Evolutionary conservation across 257 asterid genomes (phyloP).

Genomic region (Sherardia arvensis): DNA sequence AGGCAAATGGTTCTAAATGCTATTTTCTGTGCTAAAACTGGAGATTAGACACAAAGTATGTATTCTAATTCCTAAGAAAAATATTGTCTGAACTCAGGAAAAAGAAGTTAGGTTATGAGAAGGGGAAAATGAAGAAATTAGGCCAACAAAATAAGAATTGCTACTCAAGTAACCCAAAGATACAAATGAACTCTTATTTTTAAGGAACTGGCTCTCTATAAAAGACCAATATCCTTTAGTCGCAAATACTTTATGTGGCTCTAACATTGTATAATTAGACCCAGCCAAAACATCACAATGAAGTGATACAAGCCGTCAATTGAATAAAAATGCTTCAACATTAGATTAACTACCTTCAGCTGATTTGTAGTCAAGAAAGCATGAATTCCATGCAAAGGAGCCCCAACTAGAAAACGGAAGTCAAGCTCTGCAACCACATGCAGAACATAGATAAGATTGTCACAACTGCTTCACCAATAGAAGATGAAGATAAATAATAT

Average conservation of each 20-base stretch:
- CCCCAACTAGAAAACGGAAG: conserved; percentile 85
- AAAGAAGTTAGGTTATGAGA: neutral
- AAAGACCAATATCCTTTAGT: neutral
- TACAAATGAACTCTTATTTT: neutral
- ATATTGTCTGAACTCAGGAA: neutral
- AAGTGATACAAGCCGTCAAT: conserved; percentile 3
- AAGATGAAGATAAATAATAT: conserved; percentile 3
- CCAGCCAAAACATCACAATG: neutral
- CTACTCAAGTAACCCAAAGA: neutral
- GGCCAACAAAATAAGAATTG: neutral
- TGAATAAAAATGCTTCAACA: neutral
- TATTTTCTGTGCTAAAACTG: neutral
- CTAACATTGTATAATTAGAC: neutral
- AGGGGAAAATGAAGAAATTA: neutral
- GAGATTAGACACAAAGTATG: neutral
- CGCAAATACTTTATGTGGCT: neutral
- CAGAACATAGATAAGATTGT: conserved; percentile 19
- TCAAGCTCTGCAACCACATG: conserved; percentile 81
- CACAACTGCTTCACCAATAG: conserved; percentile 7
- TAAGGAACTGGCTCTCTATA: neutral
- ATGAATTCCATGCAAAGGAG: conserved; percentile 87
- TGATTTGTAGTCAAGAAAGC: conserved; percentile 93
- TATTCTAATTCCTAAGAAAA: neutral
- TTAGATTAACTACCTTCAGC: conserved; percentile 53
- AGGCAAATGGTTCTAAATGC: neutral